Conservation (phyloP, 1,284 basidiomycete genomes). For the Anthracocystis panici-leucophaei region DNA sequence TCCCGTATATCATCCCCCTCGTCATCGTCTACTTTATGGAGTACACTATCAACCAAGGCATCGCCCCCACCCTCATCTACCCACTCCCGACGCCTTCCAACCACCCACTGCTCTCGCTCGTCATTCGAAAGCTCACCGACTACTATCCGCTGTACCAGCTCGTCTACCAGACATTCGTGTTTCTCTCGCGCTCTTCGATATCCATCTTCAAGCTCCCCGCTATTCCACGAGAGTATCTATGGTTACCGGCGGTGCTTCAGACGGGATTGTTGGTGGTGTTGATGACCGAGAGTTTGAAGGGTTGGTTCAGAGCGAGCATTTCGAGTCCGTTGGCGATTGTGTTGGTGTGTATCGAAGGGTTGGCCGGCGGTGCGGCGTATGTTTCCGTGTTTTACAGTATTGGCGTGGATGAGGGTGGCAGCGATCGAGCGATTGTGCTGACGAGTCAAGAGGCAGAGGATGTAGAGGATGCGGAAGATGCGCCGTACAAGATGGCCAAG, state of each 20-base stretch:
- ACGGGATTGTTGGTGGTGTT: constrained; percentile 76
- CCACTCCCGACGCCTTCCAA: constrained; percentile 78
- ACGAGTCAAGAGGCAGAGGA: neutral
- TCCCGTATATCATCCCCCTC: constrained; percentile 64
- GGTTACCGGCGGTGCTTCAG: constrained; percentile 81
- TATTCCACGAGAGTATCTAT: constrained; percentile 79
- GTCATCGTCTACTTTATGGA: constrained; percentile 67
- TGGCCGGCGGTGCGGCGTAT: constrained; percentile 61
- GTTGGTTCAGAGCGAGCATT: constrained; percentile 63
- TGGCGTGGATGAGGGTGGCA: constrained; percentile 38
- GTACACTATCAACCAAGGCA: constrained; percentile 69
- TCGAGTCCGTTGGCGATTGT: constrained; percentile 65
- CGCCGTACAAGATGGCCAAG: constrained; percentile 10
- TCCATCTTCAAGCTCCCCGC: constrained; percentile 84
- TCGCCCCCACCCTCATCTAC: constrained; percentile 88
- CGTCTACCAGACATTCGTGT: constrained; percentile 83
- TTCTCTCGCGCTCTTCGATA: constrained; percentile 91
- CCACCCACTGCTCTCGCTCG: constrained; percentile 77
- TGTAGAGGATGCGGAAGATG: constrained; percentile 12
- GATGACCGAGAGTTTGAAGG: constrained; percentile 74
- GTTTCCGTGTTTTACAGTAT: constrained; percentile 64
- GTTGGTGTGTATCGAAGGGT: constrained; percentile 63
- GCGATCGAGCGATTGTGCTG: neutral
- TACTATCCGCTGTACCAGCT: constrained; percentile 83
- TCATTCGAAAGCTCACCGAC: constrained; percentile 87